Conservation (phyloP, 139 green algal genomes). For the Auxenochlorella protothecoides region DNA sequence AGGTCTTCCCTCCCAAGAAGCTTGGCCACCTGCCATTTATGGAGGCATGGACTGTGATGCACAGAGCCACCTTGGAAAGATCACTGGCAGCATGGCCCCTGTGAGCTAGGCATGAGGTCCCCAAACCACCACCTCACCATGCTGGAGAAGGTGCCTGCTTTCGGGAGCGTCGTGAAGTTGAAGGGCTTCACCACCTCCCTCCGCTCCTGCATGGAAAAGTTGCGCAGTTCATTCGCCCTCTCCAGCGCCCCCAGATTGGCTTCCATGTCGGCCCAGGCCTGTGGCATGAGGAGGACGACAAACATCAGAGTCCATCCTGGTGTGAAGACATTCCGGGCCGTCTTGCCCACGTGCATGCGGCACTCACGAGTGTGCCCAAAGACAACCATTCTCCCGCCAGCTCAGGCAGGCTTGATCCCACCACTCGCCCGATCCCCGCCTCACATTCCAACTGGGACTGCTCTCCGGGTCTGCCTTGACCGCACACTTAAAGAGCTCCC, state of each 20-base stretch:
- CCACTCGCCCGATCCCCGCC: too few species aligned
- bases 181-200: constrained; percentile 49
- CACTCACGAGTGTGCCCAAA: constrained; percentile 9
- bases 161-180: constrained; percentile 48
- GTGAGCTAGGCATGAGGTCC: not conserved
- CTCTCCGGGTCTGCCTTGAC: constrained; percentile 68
- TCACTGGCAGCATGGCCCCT: not conserved
- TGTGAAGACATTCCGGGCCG: too few species aligned
- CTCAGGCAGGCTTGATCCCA: too few species aligned
- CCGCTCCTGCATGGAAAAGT: constrained; percentile 47
- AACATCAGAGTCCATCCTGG: too few species aligned
- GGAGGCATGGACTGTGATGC: not conserved
- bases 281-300: not conserved
- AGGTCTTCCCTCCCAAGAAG: too few species aligned
- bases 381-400: too few species aligned
- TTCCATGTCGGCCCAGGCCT: constrained; percentile 85
- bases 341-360: too few species aligned
- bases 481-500: constrained; percentile 87
- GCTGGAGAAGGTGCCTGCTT: not conserved
- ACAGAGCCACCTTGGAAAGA: not conserved
- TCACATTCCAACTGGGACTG: constrained; percentile 43
- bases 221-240: constrained; percentile 76
- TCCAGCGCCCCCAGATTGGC: constrained; percentile 56
- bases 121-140: not conserved
- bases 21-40: too few species aligned